These are phyloP conservation scores for Anaeramoeba flamelloides DNA, from an alignment of 78 protist genomes.

Conservation along the genomic window DNA sequence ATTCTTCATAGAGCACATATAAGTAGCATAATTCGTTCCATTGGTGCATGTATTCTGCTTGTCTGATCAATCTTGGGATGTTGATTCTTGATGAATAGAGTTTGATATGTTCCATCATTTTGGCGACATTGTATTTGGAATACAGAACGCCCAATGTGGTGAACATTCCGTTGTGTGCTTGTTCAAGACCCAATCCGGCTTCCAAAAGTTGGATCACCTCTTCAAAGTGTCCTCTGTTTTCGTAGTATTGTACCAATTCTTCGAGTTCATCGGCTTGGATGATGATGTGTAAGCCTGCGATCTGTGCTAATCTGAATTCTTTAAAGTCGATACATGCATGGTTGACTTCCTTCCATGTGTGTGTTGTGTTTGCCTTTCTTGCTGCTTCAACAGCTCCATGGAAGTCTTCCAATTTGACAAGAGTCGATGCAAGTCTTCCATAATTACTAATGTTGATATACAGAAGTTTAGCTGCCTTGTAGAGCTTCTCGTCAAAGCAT, in stretches of 20 bases:
- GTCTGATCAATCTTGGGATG: conserved; percentile 68
- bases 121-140: conserved; percentile 71
- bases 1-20: conserved; percentile 82
- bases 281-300: conserved; percentile 81
- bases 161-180: conserved; percentile 93
- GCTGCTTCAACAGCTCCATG: conserved; percentile 96
- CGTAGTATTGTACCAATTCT: conserved; percentile 58
- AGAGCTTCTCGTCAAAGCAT: conserved; percentile 75
- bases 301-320: conserved; percentile 92
- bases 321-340: conserved; percentile 80
- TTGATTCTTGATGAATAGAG: conserved; percentile 64
- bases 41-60: conserved; percentile 67
- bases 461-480: conserved; percentile 83
- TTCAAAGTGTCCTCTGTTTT: conserved; percentile 31
- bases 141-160: conserved; percentile 92
- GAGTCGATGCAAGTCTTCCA: conserved; percentile 73
- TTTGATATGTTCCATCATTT: conserved; percentile 93
- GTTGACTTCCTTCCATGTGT: conserved; percentile 90
- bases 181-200: conserved; percentile 70
- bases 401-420: conserved; percentile 58
- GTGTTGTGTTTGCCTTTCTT: conserved; percentile 78
- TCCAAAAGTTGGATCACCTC: conserved; percentile 40
- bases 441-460: conserved; percentile 73
- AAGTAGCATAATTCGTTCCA: conserved; percentile 79
- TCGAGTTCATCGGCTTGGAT: conserved; percentile 85